Evolutionary conservation across 208 protist species (phyloP), one percentile per base, ranked within the genome.

Genomic region (Acanthamoeba sp.): DNA sequence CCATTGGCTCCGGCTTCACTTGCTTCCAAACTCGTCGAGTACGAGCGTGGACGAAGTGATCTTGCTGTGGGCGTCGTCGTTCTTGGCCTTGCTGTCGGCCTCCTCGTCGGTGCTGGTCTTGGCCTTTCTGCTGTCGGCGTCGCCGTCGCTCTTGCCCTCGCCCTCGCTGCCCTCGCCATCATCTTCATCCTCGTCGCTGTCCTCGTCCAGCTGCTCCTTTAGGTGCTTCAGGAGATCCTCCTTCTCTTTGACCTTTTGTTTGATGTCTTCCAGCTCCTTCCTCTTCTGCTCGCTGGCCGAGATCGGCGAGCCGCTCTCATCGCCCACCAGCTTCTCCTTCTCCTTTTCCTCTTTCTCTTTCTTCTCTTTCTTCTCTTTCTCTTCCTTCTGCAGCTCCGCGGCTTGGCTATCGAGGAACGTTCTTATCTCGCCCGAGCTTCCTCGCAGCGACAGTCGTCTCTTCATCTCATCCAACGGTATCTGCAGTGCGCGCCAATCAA

Each of bases 181-280:
- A 1, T 2, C 27, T 16, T 87, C 78, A 24, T 48, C 27, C 16
- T 57, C 48, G 40, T 24, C 24, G 78, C 48, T 55, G n/a, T 87
- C 38, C n/a, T 87, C 38, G 20, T 57, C 78, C 20, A 87, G 48
- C 36, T 87, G 78, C 38, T 87, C 78, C 0, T 22, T 5, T 12
- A 48, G 42, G 40, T 32, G 20, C 78, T 55, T 48, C 24, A 59
- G 38, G 12, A 48, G 27, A 14, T 87, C 48, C 78, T 87, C 48
- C 78, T 57, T 87, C 42, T 87, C 48, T 34, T 87, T 87, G n/a
- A 59, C n/a, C 48, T 87, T 87, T 22, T 87, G 42, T 24, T 57
- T 59, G 38, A 87, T 87, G 4, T 87, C 78, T 22, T 87, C 42
- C 78, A 48, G 32, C 18, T 87, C 48, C 78, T 87, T 87, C 42